Evolutionary conservation across 345 rosid species (phyloP), one percentile per base, ranked within the genome.

Genomic region (Anastatica hierochuntica): DNA sequence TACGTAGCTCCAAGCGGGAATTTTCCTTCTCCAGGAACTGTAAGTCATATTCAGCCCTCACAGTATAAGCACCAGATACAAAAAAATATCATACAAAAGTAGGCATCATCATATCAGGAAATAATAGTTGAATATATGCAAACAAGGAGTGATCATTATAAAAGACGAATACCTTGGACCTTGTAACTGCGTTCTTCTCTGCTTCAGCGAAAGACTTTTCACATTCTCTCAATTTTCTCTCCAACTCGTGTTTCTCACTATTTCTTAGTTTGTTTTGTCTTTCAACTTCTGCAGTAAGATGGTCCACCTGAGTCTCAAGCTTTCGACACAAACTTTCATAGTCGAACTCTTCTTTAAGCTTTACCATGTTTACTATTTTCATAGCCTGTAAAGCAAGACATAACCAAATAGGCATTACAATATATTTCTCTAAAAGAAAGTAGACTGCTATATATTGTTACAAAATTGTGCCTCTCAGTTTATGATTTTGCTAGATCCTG

Each of bases 311-410:
- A 63, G 60, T 66, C 77, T 78, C 83, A 46, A 86, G 90, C 79
- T 80, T 77, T 75, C 90, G 79, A 66, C 90, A 82, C 49, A 84
- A 77, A 72, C 96, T 80, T 80, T 84, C 94, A 55, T 86, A 90
- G 57, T 90, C 97, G 65, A 79, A 80, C 74, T 90, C 97, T 74
- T 86, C 96, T 75, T 79, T 90, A 66, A 86, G 87, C 78, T 86
- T 90, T 51, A 84, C 74, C 87, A 76, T 69, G 69, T 90, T 90
- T n/a, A 86, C 89, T 50, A 90, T 72, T 74, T 84, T 90, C 95
- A 86, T 86, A 17, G 97, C 97, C 97, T 90, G 83, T 68, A 69
- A 71, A 54, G 42, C 36, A 65, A 52, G 15, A 49, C 31, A 16
- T 14, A 2, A 30, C 53, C 53, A 76, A 19, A 12, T 46, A 33